Evolutionary conservation across 2,329 filamentous ascomycete species (phyloP), one percentile per base, ranked within the genome.

Genomic region (Stemphylium vesicarium): DNA sequence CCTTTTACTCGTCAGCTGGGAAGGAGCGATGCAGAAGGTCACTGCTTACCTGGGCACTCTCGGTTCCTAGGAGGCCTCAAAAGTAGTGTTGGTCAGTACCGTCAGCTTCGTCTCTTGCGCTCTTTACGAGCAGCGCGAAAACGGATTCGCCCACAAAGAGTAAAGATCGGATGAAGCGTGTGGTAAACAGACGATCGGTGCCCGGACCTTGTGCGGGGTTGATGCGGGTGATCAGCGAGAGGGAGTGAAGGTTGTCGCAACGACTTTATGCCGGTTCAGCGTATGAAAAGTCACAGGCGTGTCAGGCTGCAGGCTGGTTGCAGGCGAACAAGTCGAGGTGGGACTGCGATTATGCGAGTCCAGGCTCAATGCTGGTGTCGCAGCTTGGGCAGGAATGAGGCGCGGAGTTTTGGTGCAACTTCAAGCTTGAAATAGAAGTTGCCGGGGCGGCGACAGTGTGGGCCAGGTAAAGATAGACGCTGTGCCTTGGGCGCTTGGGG

Each of bases 321-420:
- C 64, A 62, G 63, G 64, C 49, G 60, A 63, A 64, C 56, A 59
- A 60, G 50, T 59, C 50, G 60, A 53, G 42, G 44, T 51, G 60
- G 59, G 59, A 64, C 63, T 59, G 63, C 64, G 63, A 67, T 66
- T 70, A 64, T 69, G 66, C 64, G 63, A 62, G 64, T 56, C 58
- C 65, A 71, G 70, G 69, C 68, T 70, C 65, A 71, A 73, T 67
- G 63, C 54, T 71, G 66, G 66, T 70, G 70, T 69, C 62, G 69
- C 65, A 68, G 62, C 62, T 61, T 62, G 53, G 63, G 62, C 54
- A 61, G 64, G 60, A 68, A 63, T 67, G 69, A 64, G 69, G 68
- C 68, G 69, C 68, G 63, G 69, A 66, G 62, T 66, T 65, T 56
- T 64, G 58, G 68, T 71, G 68, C 62, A 70, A 72, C 69, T 60